These are phyloP conservation scores for Leucaena leucocephala DNA, from an alignment of 306 rosid species.

Conservation along the genomic window DNA sequence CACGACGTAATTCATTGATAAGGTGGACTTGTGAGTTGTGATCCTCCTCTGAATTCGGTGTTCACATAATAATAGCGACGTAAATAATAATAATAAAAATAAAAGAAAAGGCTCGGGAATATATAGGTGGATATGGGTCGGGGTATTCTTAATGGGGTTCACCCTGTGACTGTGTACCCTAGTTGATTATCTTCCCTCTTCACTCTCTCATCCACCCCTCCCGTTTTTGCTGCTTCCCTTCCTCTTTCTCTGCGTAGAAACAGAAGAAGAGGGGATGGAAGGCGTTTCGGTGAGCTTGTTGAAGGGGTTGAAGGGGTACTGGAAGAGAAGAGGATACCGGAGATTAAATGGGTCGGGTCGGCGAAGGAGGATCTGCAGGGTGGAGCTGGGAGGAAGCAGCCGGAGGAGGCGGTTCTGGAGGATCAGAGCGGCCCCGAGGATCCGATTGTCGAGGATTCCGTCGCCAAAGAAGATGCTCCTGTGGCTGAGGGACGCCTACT, in stretches of 20 bases:
- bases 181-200: slow-evolving; percentile 1
- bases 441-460: slow-evolving; percentile 42
- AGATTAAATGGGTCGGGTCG: slow-evolving; percentile 43
- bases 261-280: slow-evolving; percentile 43
- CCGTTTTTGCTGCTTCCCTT: background rate
- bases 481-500: slow-evolving; percentile 82
- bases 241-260: background rate
- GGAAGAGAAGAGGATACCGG: slow-evolving; percentile 56
- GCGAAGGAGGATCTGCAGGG: slow-evolving; percentile 29
- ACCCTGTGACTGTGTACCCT: background rate
- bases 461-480: slow-evolving; percentile 62
- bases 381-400: slow-evolving; percentile 38
- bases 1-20: too few relatives aligned
- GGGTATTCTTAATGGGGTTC: background rate
- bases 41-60: background rate
- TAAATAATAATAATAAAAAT: background rate
- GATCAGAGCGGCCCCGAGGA: slow-evolving; percentile 58
- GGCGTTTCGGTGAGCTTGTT: slow-evolving; percentile 46
- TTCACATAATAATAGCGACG: background rate
- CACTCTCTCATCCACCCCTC: slow-evolving; percentile 23
- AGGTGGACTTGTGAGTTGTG: too few relatives aligned
- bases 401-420: slow-evolving; percentile 53
- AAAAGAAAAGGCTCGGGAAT: background rate
- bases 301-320: slow-evolving; percentile 54
- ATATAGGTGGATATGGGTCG: background rate